A percentile compares a stretch with the other conserved stretches of the same genome.
These are phyloP conservation scores for Salix brachista DNA, from an alignment of 345 rosid species.

Conservation along the genomic window DNA sequence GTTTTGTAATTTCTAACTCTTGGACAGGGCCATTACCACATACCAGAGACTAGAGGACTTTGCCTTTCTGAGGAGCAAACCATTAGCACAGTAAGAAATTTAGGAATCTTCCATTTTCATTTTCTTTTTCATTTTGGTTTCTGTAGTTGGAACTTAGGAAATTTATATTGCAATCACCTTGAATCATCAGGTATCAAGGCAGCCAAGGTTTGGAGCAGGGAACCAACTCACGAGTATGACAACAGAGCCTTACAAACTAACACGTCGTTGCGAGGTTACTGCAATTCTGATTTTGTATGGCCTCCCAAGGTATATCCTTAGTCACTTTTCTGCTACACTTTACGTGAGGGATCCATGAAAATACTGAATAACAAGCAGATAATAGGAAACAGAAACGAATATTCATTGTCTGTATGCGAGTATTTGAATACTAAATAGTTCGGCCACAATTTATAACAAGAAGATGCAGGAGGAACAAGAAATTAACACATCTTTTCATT, in stretches of 20 bases:
- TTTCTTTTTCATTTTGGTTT: background rate
- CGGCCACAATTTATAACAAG: background rate
- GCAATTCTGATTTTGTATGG: slow-evolving; percentile 95
- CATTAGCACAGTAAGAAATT: slow-evolving; percentile 58
- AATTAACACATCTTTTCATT: background rate
- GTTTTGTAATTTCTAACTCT: slow-evolving; percentile 9
- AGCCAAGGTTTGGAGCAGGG: slow-evolving; percentile 71
- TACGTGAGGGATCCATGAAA: background rate
- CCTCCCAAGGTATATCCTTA: slow-evolving; percentile 67
- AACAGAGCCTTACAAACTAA: slow-evolving; percentile 79
- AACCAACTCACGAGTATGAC: slow-evolving; percentile 55
- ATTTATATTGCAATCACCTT: slow-evolving; percentile 12
- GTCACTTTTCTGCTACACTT: background rate
- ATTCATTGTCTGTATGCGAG: background rate
- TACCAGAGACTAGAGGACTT: slow-evolving; percentile 99
- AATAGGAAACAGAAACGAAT: background rate
- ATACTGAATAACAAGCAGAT: background rate
- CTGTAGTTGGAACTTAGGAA: background rate
- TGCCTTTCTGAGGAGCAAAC: slow-evolving; percentile 98
- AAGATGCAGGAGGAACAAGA: background rate
- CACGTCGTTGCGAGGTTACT: slow-evolving; percentile 82
- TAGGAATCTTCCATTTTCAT: slow-evolving; percentile 3
- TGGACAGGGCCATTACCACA: slow-evolving; percentile 88
- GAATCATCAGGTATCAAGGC: slow-evolving; percentile 56
- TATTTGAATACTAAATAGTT: background rate